phyloP scores from a whole-genome alignment of 116 monocot genomes.

The Phalaenopsis hybrid region DNA sequence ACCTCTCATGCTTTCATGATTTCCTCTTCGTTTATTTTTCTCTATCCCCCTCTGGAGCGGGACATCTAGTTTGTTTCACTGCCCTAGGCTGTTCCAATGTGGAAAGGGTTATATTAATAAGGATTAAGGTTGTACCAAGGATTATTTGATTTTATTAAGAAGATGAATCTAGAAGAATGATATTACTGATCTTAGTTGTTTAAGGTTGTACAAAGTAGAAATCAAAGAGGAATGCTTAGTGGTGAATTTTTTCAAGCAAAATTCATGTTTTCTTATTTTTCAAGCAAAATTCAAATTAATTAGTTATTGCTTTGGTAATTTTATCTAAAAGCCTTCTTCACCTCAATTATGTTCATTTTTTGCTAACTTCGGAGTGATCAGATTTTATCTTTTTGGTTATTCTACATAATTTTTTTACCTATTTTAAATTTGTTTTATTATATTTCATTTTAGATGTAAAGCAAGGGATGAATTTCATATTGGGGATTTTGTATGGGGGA shows the following conservation, averaged over 20 bases:
- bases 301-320: too few species aligned
- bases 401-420: not conserved
- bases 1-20: not conserved
- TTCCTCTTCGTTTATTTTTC: not conserved
- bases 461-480: not conserved
- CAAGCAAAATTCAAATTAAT: too few species aligned
- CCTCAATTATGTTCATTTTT: not conserved
- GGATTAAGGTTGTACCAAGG: too few species aligned
- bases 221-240: too few species aligned
- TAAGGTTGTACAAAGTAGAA: too few species aligned
- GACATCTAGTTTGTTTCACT: not conserved
- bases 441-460: not conserved
- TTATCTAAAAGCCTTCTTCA: too few species aligned
- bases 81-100: not conserved
- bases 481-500: conserved; percentile 56
- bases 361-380: not conserved
- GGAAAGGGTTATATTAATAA: too few species aligned
- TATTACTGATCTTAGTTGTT: too few species aligned
- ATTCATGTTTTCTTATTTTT: too few species aligned
- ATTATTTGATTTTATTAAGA: too few species aligned
- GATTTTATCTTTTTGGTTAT: not conserved
- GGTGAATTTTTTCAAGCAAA: too few species aligned
- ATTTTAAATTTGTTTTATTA: not conserved
- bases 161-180: too few species aligned
- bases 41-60: not conserved